Percentiles rank a stretch among this genome's conserved stretches.
Conservation (phyloP, 306 rosid genomes). For the Cicer cuneatum region DNA sequence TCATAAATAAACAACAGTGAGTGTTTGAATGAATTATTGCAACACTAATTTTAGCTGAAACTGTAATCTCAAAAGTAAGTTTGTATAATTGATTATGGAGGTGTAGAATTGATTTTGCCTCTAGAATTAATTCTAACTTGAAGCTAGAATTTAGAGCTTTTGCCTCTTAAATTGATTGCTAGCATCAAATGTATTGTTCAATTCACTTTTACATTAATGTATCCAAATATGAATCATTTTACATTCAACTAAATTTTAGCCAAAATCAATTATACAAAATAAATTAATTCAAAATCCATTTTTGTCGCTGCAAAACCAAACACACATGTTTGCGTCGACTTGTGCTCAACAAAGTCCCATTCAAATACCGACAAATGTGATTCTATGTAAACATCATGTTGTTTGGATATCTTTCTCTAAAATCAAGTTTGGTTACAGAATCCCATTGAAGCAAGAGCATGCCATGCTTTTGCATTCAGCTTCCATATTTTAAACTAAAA, state of each 20-base stretch:
- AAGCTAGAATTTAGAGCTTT: too few relatives aligned
- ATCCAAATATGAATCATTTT: too few relatives aligned
- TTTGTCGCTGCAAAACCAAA: too few relatives aligned
- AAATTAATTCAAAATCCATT: too few relatives aligned
- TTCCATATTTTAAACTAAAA: not conserved
- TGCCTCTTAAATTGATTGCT: too few relatives aligned
- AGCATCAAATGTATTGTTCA: too few relatives aligned
- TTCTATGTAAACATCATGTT: not conserved
- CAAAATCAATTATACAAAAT: too few relatives aligned
- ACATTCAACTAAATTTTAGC: too few relatives aligned
- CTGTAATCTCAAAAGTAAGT: not conserved
- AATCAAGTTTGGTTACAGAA: not conserved
- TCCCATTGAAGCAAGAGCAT: not conserved
- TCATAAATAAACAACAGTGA: slow-evolving; percentile 21
- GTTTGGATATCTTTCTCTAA: not conserved
- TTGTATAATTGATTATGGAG: too few relatives aligned
- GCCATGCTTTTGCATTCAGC: not conserved
- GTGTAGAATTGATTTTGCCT: too few relatives aligned
- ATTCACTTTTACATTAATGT: too few relatives aligned
- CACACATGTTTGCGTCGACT: not conserved
- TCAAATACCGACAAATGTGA: not conserved
- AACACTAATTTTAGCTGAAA: slow-evolving; percentile 8
- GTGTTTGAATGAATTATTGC: not conserved
- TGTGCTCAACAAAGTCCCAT: not conserved
- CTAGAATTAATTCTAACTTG: too few relatives aligned